Conservation (phyloP, 2,329 filamentous ascomycete species). For the Plenodomus lindquistii region DNA sequence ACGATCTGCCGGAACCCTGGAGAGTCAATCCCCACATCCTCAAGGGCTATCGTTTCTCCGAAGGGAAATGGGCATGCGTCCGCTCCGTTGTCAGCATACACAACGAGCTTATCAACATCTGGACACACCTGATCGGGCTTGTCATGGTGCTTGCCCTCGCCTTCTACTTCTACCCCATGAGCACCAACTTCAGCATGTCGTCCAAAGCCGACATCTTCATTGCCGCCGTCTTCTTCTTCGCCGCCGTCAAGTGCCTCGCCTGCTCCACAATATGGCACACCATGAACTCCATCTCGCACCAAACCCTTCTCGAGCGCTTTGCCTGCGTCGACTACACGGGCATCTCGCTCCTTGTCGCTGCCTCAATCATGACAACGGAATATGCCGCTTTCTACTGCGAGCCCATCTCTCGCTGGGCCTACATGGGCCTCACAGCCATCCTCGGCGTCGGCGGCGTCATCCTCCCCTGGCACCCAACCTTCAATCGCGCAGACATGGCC, state of each 20-base stretch:
- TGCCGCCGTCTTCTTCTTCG: constrained; percentile 93
- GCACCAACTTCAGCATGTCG: constrained; percentile 81
- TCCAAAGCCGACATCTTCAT: constrained; percentile 89
- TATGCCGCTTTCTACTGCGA: constrained; percentile 99
- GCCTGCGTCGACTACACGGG: constrained; percentile 98
- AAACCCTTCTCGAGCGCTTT: constrained; percentile 88
- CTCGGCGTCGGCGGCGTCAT: constrained; percentile 87
- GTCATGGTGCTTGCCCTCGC: constrained; percentile 84
- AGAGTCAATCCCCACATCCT: constrained; percentile 92
- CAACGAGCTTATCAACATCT: constrained; percentile 97
- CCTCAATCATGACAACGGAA: constrained; percentile 96
- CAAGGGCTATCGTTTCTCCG: constrained; percentile 89
- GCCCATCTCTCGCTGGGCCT: constrained; percentile 79
- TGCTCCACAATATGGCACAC: constrained; percentile 96
- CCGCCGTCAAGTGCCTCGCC: constrained; percentile 89
- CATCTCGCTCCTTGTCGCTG: constrained; percentile 91
- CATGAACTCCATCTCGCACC: constrained; percentile 94
- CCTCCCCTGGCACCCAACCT: constrained; percentile 92
- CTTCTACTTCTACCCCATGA: constrained; percentile 93
- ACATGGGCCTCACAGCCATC: constrained; percentile 78
- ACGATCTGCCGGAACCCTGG: constrained; percentile 91
- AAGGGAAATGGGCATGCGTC: constrained; percentile 87
- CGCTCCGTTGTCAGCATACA: constrained; percentile 80
- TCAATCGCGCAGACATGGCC: constrained; percentile 90
- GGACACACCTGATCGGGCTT: constrained; percentile 92